Conservation (phyloP, 1,284 basidiomycete genomes). For the Apiotrichum siamense region DNA sequence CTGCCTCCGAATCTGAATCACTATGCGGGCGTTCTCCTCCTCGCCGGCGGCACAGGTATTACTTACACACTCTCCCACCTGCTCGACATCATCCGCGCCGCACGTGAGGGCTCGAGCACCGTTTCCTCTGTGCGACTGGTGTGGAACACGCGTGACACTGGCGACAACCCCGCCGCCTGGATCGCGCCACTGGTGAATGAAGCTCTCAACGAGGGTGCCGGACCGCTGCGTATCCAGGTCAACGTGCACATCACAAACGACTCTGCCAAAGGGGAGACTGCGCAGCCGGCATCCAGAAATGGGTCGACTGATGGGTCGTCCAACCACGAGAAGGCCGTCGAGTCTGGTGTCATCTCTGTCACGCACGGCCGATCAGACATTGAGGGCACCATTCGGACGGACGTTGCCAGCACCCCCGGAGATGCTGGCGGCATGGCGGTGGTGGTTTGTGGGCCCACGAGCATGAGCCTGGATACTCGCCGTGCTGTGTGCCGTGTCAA, state of each 20-base stretch:
- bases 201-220: conserved; percentile 5
- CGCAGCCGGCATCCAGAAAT: not conserved
- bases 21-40: conserved; percentile 33
- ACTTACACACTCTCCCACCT: conserved; percentile 33
- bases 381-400: not conserved
- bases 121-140: conserved; percentile 30
- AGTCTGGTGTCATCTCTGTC: no score
- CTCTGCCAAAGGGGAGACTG: conserved; percentile 8
- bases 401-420: not conserved
- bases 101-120: conserved; percentile 23
- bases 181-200: conserved; percentile 17
- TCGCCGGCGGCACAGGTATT: conserved; percentile 43
- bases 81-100: conserved; percentile 25
- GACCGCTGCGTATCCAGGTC: no score
- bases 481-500: conserved; percentile 22
- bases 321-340: no score
- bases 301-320: no score
- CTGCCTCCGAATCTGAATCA: conserved; percentile 15
- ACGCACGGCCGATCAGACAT: conserved; percentile 5
- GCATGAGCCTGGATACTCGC: conserved; percentile 19
- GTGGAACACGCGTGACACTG: conserved; percentile 27
- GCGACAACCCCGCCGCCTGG: conserved; percentile 6
- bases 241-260: conserved; percentile 16
- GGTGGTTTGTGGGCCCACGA: conserved; percentile 26
- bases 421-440: conserved; percentile 14